Base-by-base conservation (phyloP, 257 asterid species). In the Henckelia pumila region DNA sequence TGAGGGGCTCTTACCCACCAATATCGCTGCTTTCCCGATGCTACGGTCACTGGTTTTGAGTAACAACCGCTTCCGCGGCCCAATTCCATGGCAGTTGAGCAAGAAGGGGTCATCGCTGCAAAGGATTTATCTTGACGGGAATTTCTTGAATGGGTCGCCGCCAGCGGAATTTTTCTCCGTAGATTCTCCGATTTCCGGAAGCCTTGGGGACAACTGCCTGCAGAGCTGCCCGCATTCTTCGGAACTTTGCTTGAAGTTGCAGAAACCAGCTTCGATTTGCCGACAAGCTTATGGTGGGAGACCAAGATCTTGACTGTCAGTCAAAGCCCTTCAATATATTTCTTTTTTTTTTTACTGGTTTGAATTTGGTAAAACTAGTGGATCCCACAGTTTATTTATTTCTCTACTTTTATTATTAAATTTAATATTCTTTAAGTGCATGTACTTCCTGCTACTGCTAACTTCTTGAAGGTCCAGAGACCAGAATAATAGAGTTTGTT, bases 201-300 rank as follows among this genome's bases (percentile, higher is more conserved):
- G 85, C 22, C 50, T 82, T 5, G 85, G 87, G 50, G 87, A 79
- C 62, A 82, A 82, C 70, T 82, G 87, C 68, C 62, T 82, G 22
- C 72, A 64, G 59, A 73, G 32, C n/a, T 82, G 87, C 70, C 87
- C 83, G 71, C 61, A 22, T 16, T 75, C 78, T 64, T 82, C 87
- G 83, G 73, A 75, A 22, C 81, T 82, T 64, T 82, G 87, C 81
- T 75, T 70, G 52, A 79, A 82, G 68, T 73, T 81, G 22, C 87
- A 82, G 81, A 82, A 82, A 70, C 81, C 87, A 24, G 67, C 74
- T 63, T 67, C 83, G 17, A 66, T 77, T 75, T 82, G 85, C 77
- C 83, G 69, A 57, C 83, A 67, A 63, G 81, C 77, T 10, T 79
- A 77, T 28, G 74, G 81, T 73, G 82, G 84, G 73, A 79, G 77